Conservation (phyloP, 805 yeast genomes). For the Candida verbasci region DNA sequence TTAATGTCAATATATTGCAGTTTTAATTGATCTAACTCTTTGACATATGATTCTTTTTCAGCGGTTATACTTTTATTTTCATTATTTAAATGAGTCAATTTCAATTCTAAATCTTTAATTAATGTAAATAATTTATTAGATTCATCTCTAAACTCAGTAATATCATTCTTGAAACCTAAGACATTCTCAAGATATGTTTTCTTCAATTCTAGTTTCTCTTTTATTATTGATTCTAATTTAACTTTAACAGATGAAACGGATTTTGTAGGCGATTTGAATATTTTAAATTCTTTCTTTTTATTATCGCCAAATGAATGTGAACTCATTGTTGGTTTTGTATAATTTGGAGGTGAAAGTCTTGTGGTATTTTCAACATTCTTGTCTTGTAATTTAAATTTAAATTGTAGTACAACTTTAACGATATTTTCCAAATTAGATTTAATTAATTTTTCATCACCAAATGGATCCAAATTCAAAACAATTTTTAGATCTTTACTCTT, state of each 20-base stretch:
- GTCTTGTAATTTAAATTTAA: slow-evolving; percentile 11
- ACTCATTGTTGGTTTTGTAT: slow-evolving; percentile 29
- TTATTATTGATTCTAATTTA: slow-evolving; percentile 1
- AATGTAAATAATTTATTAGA: background rate
- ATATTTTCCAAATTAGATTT: slow-evolving; percentile 24
- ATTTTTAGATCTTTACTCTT: slow-evolving; percentile 16
- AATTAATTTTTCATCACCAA: slow-evolving; percentile 19
- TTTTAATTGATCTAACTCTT: background rate
- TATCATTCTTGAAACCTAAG: background rate
- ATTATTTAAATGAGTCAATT: background rate
- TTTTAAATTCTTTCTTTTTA: slow-evolving; percentile 1
- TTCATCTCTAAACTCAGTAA: slow-evolving; percentile 1
- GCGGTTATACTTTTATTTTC: background rate
- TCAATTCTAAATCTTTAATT: background rate
- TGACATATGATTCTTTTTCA: background rate
- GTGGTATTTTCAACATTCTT: no score
- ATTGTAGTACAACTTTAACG: slow-evolving; percentile 17
- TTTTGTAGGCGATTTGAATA: slow-evolving; percentile 1
- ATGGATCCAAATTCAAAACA: slow-evolving; percentile 23
- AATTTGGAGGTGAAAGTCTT: slow-evolving; percentile 25
- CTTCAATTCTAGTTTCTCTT: background rate
- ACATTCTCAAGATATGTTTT: background rate
- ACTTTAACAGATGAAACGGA: no score
- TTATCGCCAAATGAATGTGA: slow-evolving; percentile 11
- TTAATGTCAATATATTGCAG: background rate